Evolutionary conservation across 352 stramenopile species (phyloP), one percentile per base, ranked within the genome.

Genomic region (Pythium myriotylum): DNA sequence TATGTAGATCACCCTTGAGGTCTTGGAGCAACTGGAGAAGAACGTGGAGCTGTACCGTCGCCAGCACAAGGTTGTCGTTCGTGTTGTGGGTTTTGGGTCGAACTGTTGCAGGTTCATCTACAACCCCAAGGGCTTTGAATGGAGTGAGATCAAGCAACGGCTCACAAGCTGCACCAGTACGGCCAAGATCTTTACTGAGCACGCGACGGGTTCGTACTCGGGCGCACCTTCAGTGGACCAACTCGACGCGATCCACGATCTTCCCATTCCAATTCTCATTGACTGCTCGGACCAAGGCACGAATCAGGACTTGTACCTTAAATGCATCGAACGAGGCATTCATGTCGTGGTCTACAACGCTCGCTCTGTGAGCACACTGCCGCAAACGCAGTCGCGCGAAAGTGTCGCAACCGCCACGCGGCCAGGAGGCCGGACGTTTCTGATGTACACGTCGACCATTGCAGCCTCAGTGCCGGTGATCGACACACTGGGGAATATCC

Each of bases 391-490:
- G 32, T 87, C 77, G 6, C 77, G 77, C 10, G 79, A 88, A 46
- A 86, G 77, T 61, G 70, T 89, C 3, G 76, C 79, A 12, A 79
- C 73, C 8, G 62, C 47, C 13, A 9, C 43, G 8, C 67, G 56
- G 45, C 40, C 43, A 27, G 62, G 49, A 12, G 81, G 79, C 0
- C 84, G 81, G 22, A 79, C 81, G 10, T 93, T 88, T 54, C 77
- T 91, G 64, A 82, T 93, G 76, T 92, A 91, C 74, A 87, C 84
- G 22, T 91, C 84, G 9, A 90, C 83, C 9, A 84, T 93, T 51
- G 81, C 73, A 9, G 84, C 81, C 26, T 89, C 76, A 56, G 35
- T 93, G 5, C 84, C 84, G 0, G 79, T 93, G 13, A 64, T 93
- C 29, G 80, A 91, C 54, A 93, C 84, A 22, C 70, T 93, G 13